These are phyloP conservation scores for Paragyromitra xinjiangensis DNA, from an alignment of 495 filamentous ascomycete species.

Conservation along the genomic window DNA sequence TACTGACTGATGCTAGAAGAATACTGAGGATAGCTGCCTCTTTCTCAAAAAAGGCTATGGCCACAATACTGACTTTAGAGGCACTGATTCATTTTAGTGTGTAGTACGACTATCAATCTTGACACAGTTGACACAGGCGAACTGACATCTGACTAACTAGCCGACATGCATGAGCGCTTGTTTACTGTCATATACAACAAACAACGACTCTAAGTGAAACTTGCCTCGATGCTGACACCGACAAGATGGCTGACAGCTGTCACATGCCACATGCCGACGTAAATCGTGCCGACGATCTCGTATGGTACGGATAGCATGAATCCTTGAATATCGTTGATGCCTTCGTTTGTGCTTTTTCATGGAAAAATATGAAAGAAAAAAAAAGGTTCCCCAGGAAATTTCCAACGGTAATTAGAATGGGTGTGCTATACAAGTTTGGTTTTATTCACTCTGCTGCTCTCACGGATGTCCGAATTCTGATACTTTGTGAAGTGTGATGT, in stretches of 20 bases:
- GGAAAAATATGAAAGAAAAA: too few species aligned
- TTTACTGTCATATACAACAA: background rate
- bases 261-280: constrained; percentile 17
- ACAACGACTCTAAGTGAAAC: constrained; percentile 4
- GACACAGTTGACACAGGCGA: background rate
- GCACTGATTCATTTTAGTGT: background rate
- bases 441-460: background rate
- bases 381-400: background rate
- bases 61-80: background rate
- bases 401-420: background rate
- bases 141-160: background rate
- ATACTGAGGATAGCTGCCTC: background rate
- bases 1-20: background rate
- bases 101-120: background rate
- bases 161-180: background rate
- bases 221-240: constrained; percentile 9
- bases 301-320: background rate
- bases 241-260: background rate
- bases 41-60: background rate
- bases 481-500: constrained; percentile 1
- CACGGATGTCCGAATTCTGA: background rate
- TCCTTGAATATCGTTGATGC: background rate
- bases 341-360: background rate
- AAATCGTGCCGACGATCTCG: constrained; percentile 9
- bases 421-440: background rate